These are phyloP conservation scores for Talaromyces trachyspermus DNA, from an alignment of 495 filamentous ascomycete genomes.

Conservation along the genomic window DNA sequence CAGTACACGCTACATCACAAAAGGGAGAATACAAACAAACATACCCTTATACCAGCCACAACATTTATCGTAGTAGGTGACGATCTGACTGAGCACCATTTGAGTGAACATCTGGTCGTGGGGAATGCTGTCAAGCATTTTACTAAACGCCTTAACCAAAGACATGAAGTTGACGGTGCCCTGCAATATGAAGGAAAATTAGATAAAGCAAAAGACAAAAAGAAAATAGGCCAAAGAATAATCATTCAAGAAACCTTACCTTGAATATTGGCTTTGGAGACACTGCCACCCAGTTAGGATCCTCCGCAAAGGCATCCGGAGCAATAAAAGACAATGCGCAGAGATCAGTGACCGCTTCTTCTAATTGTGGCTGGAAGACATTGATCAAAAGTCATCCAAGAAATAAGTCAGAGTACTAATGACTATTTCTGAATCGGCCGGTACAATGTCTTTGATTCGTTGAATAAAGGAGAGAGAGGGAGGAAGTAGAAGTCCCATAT, in stretches of 20 bases:
- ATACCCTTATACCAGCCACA: conserved; percentile 77
- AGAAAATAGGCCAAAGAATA: no score
- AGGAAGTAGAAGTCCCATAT: conserved; percentile 88
- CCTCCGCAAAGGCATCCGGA: conserved; percentile 78
- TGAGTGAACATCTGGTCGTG: conserved; percentile 94
- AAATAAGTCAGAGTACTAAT: conserved; percentile 88
- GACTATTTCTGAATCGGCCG: conserved; percentile 71
- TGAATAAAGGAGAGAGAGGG: conserved; percentile 92
- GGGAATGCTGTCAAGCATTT: conserved; percentile 89
- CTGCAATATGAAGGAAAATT: conserved; percentile 16
- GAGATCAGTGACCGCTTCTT: conserved; percentile 88
- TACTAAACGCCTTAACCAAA: conserved; percentile 82
- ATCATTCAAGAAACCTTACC: conserved; percentile 29
- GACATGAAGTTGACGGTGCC: conserved; percentile 85
- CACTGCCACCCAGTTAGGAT: conserved; percentile 69
- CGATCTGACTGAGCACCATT: conserved; percentile 82
- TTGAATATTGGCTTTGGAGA: conserved; percentile 85
- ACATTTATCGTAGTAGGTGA: conserved; percentile 86
- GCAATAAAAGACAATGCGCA: conserved; percentile 77
- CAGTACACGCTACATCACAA: background rate
- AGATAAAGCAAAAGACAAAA: background rate
- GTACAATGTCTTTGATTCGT: conserved; percentile 84
- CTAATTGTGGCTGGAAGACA: conserved; percentile 92
- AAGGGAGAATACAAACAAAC: background rate
- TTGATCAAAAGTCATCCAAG: conserved; percentile 98